Evolutionary conservation across 2,329 filamentous ascomycete genomes (phyloP), one percentile per base, ranked within the genome.

Genomic region (Cladophialophora psammophila): DNA sequence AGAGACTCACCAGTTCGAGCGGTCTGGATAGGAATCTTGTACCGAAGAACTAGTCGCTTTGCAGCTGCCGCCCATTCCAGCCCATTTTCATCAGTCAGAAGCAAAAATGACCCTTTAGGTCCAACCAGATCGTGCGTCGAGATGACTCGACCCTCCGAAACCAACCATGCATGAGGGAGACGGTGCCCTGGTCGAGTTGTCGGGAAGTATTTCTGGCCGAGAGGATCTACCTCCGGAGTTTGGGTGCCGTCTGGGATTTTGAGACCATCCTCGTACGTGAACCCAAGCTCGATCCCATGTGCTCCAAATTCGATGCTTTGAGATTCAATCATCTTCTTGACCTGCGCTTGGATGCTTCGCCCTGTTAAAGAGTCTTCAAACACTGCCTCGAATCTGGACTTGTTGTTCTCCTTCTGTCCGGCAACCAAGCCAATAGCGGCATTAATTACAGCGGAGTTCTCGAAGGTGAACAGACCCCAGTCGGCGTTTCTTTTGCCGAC

Each of bases 401-500:
- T 1, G 36, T 48, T 53, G 15, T 20, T 20, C 50, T 61, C 26
- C 34, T 18, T 20, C 20, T 45, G 26, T 40, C 59, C 34, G 15
- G 45, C 35, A 12, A 31, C 34, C 2, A 61, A 7, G 10, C 59
- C 59, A 13, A 61, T 61, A 1, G 38, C 59, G 7, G 45, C 34
- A 15, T 54, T 20, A n/a, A 61, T 50, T 2, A 48, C 48, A 34
- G 34, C 20, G 9, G 31, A 35, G 45, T 54, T 53, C 12, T 54
- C 31, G 13, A 54, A 61, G 3, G 59, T 48, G 59, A 61, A 61
- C 12, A 61, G 20, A 6, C 26, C 59, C 42, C 40, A 78, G 65
- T 50, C 72, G 60, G 31, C 76, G 64, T 61, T 74, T 73, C 0
- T 73, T 72, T 15, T 69, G 60, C 9, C 68, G 70, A 7, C 74